A percentile compares a stretch with the other conserved stretches of the same genome.
Evolutionary conservation across 805 yeast genomes (phyloP).

Genomic region (Yamadazyma phyllophila): DNA sequence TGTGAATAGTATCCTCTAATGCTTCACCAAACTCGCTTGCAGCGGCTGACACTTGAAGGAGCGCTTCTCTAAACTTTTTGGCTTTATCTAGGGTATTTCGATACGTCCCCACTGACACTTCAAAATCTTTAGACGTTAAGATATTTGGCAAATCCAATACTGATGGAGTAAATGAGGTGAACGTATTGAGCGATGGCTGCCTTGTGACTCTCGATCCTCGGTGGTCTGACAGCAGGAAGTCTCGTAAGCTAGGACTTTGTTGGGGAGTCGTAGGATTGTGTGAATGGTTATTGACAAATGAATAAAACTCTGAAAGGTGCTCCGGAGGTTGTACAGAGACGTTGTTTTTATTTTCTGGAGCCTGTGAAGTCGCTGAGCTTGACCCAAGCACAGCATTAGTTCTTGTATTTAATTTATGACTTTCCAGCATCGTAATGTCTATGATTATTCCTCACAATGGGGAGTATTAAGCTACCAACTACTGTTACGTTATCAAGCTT

Average conservation of each 20-base stretch:
- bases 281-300: conserved; percentile 40
- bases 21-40: conserved; percentile 73
- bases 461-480: too few species aligned
- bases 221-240: conserved; percentile 5
- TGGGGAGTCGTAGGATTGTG: conserved; percentile 11
- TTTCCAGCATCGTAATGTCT: too few species aligned
- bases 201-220: conserved; percentile 12
- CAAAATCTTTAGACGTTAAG: conserved; percentile 59
- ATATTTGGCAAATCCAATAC: conserved; percentile 59
- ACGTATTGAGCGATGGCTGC: conserved; percentile 38
- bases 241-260: conserved; percentile 13
- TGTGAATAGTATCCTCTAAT: conserved; percentile 45
- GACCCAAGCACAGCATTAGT: too few species aligned
- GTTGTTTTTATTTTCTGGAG: too few species aligned
- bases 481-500: too few species aligned
- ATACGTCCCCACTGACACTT: conserved; percentile 47
- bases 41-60: conserved; percentile 50
- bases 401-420: too few species aligned
- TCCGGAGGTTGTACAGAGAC: conserved; percentile 36
- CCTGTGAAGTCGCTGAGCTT: too few species aligned
- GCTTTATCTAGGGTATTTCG: conserved; percentile 48
- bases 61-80: conserved; percentile 43
- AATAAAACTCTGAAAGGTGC: conserved; percentile 60
- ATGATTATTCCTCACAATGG: too few species aligned
- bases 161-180: conserved; percentile 50